phyloP scores from a whole-genome alignment of 331 rosid species.

The Acacia concinna region DNA sequence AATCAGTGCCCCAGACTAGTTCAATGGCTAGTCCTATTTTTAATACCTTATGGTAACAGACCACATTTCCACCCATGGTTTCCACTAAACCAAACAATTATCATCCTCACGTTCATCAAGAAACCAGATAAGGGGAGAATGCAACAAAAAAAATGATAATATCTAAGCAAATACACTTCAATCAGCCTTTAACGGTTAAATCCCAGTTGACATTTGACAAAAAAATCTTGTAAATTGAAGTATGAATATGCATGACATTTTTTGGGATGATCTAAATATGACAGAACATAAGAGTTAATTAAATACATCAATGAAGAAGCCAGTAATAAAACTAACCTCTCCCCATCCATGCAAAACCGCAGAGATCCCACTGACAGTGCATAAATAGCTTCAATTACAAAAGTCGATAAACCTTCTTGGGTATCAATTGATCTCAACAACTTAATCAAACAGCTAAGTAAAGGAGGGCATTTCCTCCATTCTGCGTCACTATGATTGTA shows the following conservation, averaged over 20 bases:
- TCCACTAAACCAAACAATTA: background rate
- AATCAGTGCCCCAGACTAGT: background rate
- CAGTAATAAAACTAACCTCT: conserved; percentile 56
- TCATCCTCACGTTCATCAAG: background rate
- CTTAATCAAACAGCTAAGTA: conserved; percentile 66
- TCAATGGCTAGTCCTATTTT: too few species aligned
- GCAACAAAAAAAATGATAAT: background rate
- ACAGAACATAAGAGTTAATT: conserved; percentile 18
- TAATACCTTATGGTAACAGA: background rate
- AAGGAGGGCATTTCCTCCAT: conserved; percentile 77
- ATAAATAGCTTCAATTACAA: conserved; percentile 60
- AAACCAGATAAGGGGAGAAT: background rate
- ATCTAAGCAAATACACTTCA: background rate
- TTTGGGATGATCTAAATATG: background rate
- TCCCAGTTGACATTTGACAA: background rate
- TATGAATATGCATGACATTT: conserved; percentile 3
- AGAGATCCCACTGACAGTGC: conserved; percentile 67
- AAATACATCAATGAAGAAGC: conserved; percentile 26
- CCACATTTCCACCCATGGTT: background rate
- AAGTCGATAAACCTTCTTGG: conserved; percentile 53
- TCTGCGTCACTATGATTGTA: conserved; percentile 49
- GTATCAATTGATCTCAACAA: conserved; percentile 65
- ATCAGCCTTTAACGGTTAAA: background rate
- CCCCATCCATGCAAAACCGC: conserved; percentile 68
- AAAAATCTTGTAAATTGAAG: background rate